These are phyloP conservation scores for Epichloe festucae DNA, from an alignment of 2,329 filamentous ascomycete genomes.

Conservation along the genomic window DNA sequence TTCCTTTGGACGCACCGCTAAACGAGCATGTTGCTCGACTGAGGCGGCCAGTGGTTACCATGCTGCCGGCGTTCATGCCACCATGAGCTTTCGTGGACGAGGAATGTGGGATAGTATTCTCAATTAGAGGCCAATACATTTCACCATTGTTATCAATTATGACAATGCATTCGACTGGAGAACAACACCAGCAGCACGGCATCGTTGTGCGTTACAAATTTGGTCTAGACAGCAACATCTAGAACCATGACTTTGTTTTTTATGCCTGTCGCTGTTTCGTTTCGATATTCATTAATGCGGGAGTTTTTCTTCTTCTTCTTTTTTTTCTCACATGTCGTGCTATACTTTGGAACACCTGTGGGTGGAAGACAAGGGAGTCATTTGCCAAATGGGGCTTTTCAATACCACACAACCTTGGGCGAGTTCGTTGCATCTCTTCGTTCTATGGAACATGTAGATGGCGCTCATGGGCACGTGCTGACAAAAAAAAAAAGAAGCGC, in stretches of 20 bases:
- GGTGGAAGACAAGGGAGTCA: slow-evolving; percentile 16
- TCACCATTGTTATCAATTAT: not conserved
- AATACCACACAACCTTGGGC: slow-evolving; percentile 16
- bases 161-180: not conserved
- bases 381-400: slow-evolving; percentile 16
- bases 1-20: slow-evolving; percentile 37
- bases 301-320: not conserved
- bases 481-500: slow-evolving; percentile 33
- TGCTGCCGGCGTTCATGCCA: slow-evolving; percentile 34
- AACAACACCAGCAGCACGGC: slow-evolving; percentile 1
- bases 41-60: slow-evolving; percentile 39
- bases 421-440: slow-evolving; percentile 13
- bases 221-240: slow-evolving; percentile 4
- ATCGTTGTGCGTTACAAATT: not conserved
- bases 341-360: slow-evolving; percentile 11
- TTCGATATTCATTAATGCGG: not conserved
- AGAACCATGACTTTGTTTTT: not conserved
- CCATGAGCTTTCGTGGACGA: slow-evolving; percentile 38
- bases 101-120: slow-evolving; percentile 58
- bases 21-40: slow-evolving; percentile 53
- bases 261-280: not conserved
- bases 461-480: slow-evolving; percentile 17
- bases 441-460: slow-evolving; percentile 22
- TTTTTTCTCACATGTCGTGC: slow-evolving; percentile 11
- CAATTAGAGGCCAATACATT: slow-evolving; percentile 24